Base-by-base conservation (phyloP, 2,329 filamentous ascomycete genomes). In the Orbilia brochopaga region DNA sequence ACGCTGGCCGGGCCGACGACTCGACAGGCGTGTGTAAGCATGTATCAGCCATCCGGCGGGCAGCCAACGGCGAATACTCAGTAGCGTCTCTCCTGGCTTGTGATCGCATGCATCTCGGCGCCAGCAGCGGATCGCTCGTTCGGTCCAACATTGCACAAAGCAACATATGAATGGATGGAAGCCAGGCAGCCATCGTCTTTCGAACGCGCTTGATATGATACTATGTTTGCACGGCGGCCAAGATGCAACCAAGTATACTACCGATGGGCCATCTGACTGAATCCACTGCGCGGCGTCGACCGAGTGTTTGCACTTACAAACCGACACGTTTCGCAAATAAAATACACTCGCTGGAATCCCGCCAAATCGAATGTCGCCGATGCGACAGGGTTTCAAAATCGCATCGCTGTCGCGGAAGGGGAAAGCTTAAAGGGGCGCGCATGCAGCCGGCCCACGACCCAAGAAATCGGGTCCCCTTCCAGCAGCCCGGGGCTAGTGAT, bases 401-500 rank as follows among this genome's bases (percentile, higher is more conserved):
- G 53, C 17, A 32, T 61, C 24, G 53, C 17, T 40, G 51, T 42
- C 30, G 60, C 55, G 60, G 60, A 65, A 72, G 65, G 55, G 67
- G 67, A 60, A 32, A 17, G n/a, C 17, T 55, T 52, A 40, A n/a
- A 55, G 59, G 40, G 37, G 59, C 51, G 65, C 57, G 57, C 56
- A 62, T 69, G 57, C 65, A 67, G 46, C 40, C 65, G 66, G 66
- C 67, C 67, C 67, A 72, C 60, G 67, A 72, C 64, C 67, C 67
- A 72, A 72, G 67, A 54, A 65, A 59, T 61, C 67, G 67, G 67
- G 67, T 64, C 59, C 30, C 60, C 60, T 72, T 72, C 67, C 67
- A 72, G 67, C 54, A 70, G 60, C 66, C 66, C 59, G 66, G 66
- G 27, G 27, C 27, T 8, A 64, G 13, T 42, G 2, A 42, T 42